These are phyloP conservation scores for Exophiala oligosperma DNA, from an alignment of 2,329 filamentous ascomycete genomes.

Conservation along the genomic window DNA sequence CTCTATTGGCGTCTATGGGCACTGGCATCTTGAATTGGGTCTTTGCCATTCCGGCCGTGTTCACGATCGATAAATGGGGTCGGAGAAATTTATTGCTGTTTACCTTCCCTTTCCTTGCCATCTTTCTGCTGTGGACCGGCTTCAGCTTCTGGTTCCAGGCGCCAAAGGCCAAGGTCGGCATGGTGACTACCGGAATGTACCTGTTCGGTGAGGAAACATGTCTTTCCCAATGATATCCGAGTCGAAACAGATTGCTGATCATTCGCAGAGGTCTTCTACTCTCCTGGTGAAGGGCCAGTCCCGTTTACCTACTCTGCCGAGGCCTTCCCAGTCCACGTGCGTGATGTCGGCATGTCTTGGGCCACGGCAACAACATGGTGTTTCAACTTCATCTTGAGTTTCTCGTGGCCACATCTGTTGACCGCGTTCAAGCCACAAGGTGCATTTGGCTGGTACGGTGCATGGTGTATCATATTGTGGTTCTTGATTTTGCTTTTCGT, in stretches of 20 bases:
- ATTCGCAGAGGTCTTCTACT: slow-evolving; percentile 48
- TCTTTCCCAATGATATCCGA: neutral
- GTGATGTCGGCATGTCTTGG: slow-evolving; percentile 62
- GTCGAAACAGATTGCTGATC: slow-evolving; percentile 21
- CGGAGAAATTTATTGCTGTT: slow-evolving; percentile 62
- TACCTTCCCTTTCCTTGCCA: slow-evolving; percentile 62
- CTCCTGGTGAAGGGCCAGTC: slow-evolving; percentile 60
- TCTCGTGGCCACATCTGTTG: slow-evolving; percentile 54
- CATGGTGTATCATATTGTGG: slow-evolving; percentile 53
- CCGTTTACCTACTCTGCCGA: slow-evolving; percentile 67
- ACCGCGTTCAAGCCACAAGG: slow-evolving; percentile 53
- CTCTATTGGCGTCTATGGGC: slow-evolving; percentile 62
- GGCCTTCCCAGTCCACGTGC: slow-evolving; percentile 60
- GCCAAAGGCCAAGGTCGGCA: slow-evolving; percentile 38
- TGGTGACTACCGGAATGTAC: slow-evolving; percentile 44
- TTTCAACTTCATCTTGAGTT: slow-evolving; percentile 56
- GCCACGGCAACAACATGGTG: slow-evolving; percentile 58
- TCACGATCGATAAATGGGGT: slow-evolving; percentile 67
- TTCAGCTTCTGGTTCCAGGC: slow-evolving; percentile 51
- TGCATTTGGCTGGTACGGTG: slow-evolving; percentile 59
- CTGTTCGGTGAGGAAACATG: neutral
- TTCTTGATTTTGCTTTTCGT: slow-evolving; percentile 53
- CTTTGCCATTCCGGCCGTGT: slow-evolving; percentile 63
- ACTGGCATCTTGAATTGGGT: slow-evolving; percentile 67
- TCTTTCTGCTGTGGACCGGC: slow-evolving; percentile 50